Conservation (phyloP, 306 rosid species). For the Medicago ruthenica region DNA sequence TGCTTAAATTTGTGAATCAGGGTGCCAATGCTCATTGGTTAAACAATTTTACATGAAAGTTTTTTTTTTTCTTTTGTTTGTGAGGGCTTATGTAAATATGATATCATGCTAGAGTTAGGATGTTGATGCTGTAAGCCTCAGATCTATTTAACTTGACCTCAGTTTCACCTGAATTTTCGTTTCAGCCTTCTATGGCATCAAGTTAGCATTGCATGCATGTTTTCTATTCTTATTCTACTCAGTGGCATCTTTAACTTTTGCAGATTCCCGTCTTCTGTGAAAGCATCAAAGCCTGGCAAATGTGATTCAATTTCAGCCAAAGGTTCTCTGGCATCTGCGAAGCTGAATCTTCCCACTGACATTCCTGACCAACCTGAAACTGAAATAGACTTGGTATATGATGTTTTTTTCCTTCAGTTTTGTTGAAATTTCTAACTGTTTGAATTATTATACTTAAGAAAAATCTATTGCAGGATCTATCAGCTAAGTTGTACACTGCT, state of each 20-base stretch:
- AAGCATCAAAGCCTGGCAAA: slow-evolving; percentile 61
- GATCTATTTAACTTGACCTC: slow-evolving; percentile 15
- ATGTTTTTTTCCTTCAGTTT: slow-evolving; percentile 12
- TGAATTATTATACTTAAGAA: slow-evolving; percentile 10
- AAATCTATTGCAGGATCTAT: slow-evolving; percentile 63
- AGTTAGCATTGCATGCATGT: slow-evolving; percentile 21
- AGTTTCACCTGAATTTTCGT: slow-evolving; percentile 28
- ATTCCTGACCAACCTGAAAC: slow-evolving; percentile 60
- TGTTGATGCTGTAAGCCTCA: slow-evolving; percentile 35
- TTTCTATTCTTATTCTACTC: slow-evolving; percentile 35
- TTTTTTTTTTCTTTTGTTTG: background rate
- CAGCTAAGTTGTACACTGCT: slow-evolving; percentile 73
- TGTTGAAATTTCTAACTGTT: slow-evolving; percentile 32
- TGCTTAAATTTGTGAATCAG: slow-evolving; percentile 41
- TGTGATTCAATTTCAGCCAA: slow-evolving; percentile 64
- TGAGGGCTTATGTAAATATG: slow-evolving; percentile 25
- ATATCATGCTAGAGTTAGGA: slow-evolving; percentile 1
- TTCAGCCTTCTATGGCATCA: slow-evolving; percentile 31
- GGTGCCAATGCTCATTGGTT: slow-evolving; percentile 19
- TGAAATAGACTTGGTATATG: slow-evolving; percentile 68
- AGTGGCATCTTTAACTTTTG: slow-evolving; percentile 36
- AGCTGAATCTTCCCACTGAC: slow-evolving; percentile 53
- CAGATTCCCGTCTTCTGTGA: slow-evolving; percentile 74
- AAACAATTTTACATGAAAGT: slow-evolving; percentile 21
- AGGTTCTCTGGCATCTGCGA: slow-evolving; percentile 68